A percentile compares a stretch with the other conserved stretches of the same genome.
Conservation (phyloP, 225 moss, liverwort and hornwort genomes). For the Marchantia polymorpha region DNA sequence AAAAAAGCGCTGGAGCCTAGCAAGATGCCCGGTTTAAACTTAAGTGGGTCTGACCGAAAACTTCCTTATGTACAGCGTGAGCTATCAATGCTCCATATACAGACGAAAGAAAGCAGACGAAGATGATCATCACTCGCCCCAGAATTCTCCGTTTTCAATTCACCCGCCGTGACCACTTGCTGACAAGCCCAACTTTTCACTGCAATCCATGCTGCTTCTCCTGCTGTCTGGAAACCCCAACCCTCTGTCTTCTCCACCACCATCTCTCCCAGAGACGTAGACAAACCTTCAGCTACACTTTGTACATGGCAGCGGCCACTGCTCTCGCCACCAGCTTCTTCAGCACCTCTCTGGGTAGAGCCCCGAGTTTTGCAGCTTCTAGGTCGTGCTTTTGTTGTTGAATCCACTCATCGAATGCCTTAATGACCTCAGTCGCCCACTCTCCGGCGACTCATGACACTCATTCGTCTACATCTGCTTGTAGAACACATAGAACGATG, state of each 20-base stretch:
- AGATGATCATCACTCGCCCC: background rate
- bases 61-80: no score
- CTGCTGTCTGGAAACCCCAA: conserved; percentile 17
- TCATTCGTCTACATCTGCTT: background rate
- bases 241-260: conserved; percentile 27
- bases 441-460: background rate
- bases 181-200: background rate
- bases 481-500: background rate
- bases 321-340: conserved; percentile 8
- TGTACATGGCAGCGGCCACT: conserved; percentile 12
- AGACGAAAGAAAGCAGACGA: background rate
- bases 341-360: background rate
- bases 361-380: background rate
- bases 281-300: background rate
- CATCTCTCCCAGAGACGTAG: conserved; percentile 21
- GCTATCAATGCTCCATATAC: no score
- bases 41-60: no score
- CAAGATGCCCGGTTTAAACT: no score
- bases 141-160: background rate
- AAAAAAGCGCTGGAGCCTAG: no score
- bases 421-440: background rate
- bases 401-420: background rate
- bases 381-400: background rate
- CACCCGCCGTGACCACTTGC: background rate
- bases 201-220: background rate